A percentile compares a stretch with the other conserved stretches of the same genome.
These are phyloP conservation scores for Ceriops zippeliana DNA, from an alignment of 345 rosid genomes.

Conservation along the genomic window DNA sequence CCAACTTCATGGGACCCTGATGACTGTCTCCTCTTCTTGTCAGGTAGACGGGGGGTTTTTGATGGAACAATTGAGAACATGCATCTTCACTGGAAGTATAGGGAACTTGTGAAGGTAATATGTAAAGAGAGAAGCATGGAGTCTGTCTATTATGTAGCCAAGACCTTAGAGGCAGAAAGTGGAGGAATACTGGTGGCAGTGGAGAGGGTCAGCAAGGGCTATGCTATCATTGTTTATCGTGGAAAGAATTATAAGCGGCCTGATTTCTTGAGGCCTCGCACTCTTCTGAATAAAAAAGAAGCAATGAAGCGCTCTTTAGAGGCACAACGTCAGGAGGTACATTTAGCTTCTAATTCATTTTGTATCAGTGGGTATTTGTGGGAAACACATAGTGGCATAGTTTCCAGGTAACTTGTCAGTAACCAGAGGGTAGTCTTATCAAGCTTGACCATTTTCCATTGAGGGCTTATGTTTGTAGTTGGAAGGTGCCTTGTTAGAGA, in stretches of 20 bases:
- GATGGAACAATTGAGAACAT: slow-evolving; percentile 91
- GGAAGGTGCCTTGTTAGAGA: background rate
- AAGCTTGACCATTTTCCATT: background rate
- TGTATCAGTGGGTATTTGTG: background rate
- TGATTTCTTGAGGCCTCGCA: slow-evolving; percentile 64
- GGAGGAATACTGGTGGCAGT: slow-evolving; percentile 87
- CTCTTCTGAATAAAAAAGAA: slow-evolving; percentile 70
- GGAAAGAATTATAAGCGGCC: slow-evolving; percentile 92
- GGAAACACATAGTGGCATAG: background rate
- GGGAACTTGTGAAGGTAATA: slow-evolving; percentile 92
- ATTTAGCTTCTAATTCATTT: slow-evolving; percentile 2
- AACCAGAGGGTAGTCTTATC: background rate
- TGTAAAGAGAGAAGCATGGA: slow-evolving; percentile 53
- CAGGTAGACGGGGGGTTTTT: slow-evolving; percentile 89
- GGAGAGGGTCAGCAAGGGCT: slow-evolving; percentile 80
- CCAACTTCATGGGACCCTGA: background rate
- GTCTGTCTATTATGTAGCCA: slow-evolving; percentile 61
- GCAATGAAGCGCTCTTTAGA: slow-evolving; percentile 79
- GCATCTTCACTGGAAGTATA: slow-evolving; percentile 99
- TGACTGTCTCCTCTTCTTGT: slow-evolving; percentile 26
- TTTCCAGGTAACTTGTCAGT: background rate
- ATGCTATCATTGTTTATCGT: slow-evolving; percentile 80
- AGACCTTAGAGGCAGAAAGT: slow-evolving; percentile 76
- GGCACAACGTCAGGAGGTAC: slow-evolving; percentile 81
- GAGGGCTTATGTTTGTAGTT: background rate